A percentile compares a stretch with the other conserved stretches of the same genome.
These are phyloP conservation scores for Candolleomyces eurysporus DNA, from an alignment of 768 basidiomycete genomes.

Conservation along the genomic window DNA sequence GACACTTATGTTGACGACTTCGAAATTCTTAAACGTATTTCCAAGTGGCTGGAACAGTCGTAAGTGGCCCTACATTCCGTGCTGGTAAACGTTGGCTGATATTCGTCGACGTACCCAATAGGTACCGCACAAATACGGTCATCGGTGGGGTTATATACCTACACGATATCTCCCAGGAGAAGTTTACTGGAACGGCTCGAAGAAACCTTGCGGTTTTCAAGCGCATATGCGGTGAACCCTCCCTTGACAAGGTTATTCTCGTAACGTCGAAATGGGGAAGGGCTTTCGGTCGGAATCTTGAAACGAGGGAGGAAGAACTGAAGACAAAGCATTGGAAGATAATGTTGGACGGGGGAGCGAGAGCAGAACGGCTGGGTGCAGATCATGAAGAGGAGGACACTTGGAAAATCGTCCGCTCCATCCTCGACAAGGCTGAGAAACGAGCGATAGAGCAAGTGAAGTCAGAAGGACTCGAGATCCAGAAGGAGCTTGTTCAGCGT, in stretches of 20 bases:
- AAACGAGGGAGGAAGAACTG: background rate
- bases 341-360: background rate
- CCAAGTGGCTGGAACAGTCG: constrained; percentile 24
- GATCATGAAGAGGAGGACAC: background rate
- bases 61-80: constrained; percentile 8
- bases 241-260: constrained; percentile 24
- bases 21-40: constrained; percentile 22
- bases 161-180: constrained; percentile 20
- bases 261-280: constrained; percentile 33
- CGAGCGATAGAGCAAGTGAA: background rate
- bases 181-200: constrained; percentile 24
- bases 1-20: constrained; percentile 19
- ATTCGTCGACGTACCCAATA: background rate
- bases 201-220: constrained; percentile 27
- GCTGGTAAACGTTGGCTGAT: background rate
- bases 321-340: background rate
- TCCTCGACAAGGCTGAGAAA: background rate
- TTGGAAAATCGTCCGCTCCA: background rate
- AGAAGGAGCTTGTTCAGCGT: background rate
- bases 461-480: background rate
- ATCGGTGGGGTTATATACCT: constrained; percentile 29
- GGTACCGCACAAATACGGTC: constrained; percentile 13
- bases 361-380: background rate
- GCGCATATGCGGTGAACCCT: constrained; percentile 18
- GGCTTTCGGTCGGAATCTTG: constrained; percentile 5